A percentile compares a stretch with the other conserved stretches of the same genome.
Evolutionary conservation across 441 rosid genomes (phyloP).

Genomic region (Croton laevigatus): DNA sequence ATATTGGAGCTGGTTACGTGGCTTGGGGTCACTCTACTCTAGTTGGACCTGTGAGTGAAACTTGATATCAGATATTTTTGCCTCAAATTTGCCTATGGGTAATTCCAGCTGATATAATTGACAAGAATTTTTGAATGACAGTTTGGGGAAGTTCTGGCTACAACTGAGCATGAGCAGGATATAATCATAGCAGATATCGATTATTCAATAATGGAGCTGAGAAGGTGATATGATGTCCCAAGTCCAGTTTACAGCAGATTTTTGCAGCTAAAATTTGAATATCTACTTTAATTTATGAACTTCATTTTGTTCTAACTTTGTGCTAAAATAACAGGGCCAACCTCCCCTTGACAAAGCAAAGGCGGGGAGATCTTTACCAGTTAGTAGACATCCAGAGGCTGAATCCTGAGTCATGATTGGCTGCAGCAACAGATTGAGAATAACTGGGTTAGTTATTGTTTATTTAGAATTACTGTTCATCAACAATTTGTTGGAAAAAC

Average conservation of each 20-base stretch:
- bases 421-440: not conserved
- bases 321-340: slow-evolving; percentile 44
- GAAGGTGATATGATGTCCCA: slow-evolving; percentile 47
- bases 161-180: slow-evolving; percentile 77
- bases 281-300: not conserved
- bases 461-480: not conserved
- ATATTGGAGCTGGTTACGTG: slow-evolving; percentile 64
- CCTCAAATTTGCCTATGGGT: not conserved
- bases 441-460: not conserved
- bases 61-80: not conserved
- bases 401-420: slow-evolving; percentile 21
- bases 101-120: not conserved
- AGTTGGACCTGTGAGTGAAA: slow-evolving; percentile 77
- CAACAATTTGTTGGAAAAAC: not conserved
- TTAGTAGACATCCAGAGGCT: slow-evolving; percentile 76
- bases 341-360: slow-evolving; percentile 73
- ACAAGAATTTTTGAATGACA: slow-evolving; percentile 28
- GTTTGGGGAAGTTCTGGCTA: slow-evolving; percentile 92
- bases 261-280: not conserved
- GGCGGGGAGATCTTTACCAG: slow-evolving; percentile 90
- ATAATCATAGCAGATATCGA: slow-evolving; percentile 80
- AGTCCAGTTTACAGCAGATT: not conserved
- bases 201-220: slow-evolving; percentile 64
- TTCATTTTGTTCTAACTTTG: not conserved
- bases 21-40: slow-evolving; percentile 99